phyloP scores from a whole-genome alignment of 1,284 basidiomycete species.

The Pseudozyma flocculosa region DNA sequence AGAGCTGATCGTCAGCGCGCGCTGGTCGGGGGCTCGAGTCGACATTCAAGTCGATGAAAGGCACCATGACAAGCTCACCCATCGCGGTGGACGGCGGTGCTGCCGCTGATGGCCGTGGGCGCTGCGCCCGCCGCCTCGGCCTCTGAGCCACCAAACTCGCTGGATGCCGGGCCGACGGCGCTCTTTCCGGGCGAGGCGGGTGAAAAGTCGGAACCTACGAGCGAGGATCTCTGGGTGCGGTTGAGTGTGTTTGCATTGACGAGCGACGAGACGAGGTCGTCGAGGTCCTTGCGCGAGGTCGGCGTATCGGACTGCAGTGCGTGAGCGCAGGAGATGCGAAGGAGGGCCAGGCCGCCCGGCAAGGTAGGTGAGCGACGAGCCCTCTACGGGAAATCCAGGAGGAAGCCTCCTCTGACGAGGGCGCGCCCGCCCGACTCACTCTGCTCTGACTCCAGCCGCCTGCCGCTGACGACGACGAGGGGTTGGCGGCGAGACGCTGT shows the following conservation, averaged over 20 bases:
- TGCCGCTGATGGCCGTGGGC: slow-evolving; percentile 6
- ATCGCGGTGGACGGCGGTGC: background rate
- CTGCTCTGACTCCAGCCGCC: background rate
- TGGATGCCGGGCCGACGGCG: slow-evolving; percentile 10
- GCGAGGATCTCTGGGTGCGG: slow-evolving; percentile 10
- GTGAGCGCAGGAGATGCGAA: slow-evolving; percentile 1
- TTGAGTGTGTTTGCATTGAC: slow-evolving; percentile 10
- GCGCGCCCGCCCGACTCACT: too few relatives aligned
- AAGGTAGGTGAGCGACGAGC: too few relatives aligned
- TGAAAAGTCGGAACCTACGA: slow-evolving; percentile 4
- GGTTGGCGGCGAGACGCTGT: slow-evolving; percentile 20
- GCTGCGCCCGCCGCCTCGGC: slow-evolving; percentile 10
- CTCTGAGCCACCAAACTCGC: slow-evolving; percentile 36
- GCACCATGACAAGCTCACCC: too few relatives aligned
- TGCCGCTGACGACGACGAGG: background rate
- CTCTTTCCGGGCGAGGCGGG: slow-evolving; percentile 21
- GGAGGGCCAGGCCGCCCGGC: too few relatives aligned
- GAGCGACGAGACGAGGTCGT: slow-evolving; percentile 51
- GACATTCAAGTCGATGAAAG: too few relatives aligned
- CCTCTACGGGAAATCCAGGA: too few relatives aligned
- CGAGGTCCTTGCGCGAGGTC: slow-evolving; percentile 40
- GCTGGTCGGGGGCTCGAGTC: too few relatives aligned
- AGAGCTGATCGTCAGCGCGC: too few relatives aligned
- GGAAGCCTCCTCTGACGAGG: too few relatives aligned
- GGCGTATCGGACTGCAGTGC: background rate